These are phyloP conservation scores for Rhododendron kiyosumense DNA, from an alignment of 148 eudicot genomes.

Conservation along the genomic window DNA sequence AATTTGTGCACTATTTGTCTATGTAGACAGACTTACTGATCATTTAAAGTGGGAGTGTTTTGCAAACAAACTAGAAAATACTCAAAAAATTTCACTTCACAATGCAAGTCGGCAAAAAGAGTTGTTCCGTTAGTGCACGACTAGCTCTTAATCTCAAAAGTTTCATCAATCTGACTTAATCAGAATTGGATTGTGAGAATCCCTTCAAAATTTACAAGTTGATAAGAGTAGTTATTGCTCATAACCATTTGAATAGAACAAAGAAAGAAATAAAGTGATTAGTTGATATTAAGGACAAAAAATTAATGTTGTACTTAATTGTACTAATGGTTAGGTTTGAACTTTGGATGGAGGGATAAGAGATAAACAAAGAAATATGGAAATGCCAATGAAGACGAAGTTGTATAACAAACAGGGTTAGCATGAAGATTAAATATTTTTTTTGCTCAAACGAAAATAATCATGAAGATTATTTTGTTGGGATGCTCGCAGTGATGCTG, in stretches of 20 bases:
- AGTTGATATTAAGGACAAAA: background rate
- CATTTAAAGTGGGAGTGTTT: too few species aligned
- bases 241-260: background rate
- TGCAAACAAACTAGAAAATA: background rate
- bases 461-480: too few species aligned
- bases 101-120: background rate
- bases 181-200: background rate
- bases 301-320: background rate
- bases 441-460: too few species aligned
- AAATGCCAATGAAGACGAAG: too few species aligned
- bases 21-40: too few species aligned
- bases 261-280: background rate
- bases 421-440: too few species aligned
- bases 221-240: background rate
- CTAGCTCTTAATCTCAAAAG: background rate
- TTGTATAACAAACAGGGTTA: too few species aligned
- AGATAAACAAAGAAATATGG: too few species aligned
- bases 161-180: background rate
- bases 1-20: too few species aligned
- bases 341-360: background rate
- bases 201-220: background rate
- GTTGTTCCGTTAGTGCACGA: too few species aligned
- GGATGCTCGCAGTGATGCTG: too few species aligned
- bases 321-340: background rate
- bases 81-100: background rate